Conservation (phyloP, 106 monocot species). For the Apostasia shenzhenica region DNA sequence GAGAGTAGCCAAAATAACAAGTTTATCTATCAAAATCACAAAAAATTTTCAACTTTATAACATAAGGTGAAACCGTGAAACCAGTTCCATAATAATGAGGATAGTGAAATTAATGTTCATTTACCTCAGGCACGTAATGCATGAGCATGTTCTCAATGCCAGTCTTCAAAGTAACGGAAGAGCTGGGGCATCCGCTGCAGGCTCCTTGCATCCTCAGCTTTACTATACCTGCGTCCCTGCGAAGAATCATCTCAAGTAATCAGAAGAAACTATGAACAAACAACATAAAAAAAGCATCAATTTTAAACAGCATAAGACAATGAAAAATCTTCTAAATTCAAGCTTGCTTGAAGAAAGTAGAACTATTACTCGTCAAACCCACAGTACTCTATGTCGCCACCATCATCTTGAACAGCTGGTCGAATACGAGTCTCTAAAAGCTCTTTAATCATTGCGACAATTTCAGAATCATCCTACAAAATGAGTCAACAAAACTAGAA, state of each 20-base stretch:
- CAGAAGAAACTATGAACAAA: neutral
- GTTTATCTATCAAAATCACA: no score
- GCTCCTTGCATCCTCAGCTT: constrained; percentile 98
- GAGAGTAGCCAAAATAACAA: no score
- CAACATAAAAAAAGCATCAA: neutral
- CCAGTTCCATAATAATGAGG: no score
- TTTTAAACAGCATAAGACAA: neutral
- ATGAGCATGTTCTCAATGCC: constrained; percentile 99
- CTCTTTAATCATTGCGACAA: constrained; percentile 99
- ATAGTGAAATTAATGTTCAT: neutral
- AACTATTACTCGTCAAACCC: constrained; percentile 71
- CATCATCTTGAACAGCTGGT: constrained; percentile 99
- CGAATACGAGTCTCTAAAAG: constrained; percentile 90
- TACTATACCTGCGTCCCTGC: constrained; percentile 84
- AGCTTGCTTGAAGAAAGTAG: constrained; percentile 2
- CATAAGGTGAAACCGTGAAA: no score
- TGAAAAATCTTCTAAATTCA: no score
- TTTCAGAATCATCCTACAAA: constrained; percentile 94
- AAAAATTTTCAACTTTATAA: no score
- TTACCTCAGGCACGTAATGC: constrained; percentile 98
- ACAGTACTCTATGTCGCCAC: constrained; percentile 88
- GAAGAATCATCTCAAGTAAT: neutral
- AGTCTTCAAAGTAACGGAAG: constrained; percentile 94
- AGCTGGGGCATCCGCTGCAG: constrained; percentile 97
- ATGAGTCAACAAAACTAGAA: neutral